A percentile compares a stretch with the other conserved stretches of the same genome.
Conservation (phyloP, 441 rosid species). For the Populus hybrid region DNA sequence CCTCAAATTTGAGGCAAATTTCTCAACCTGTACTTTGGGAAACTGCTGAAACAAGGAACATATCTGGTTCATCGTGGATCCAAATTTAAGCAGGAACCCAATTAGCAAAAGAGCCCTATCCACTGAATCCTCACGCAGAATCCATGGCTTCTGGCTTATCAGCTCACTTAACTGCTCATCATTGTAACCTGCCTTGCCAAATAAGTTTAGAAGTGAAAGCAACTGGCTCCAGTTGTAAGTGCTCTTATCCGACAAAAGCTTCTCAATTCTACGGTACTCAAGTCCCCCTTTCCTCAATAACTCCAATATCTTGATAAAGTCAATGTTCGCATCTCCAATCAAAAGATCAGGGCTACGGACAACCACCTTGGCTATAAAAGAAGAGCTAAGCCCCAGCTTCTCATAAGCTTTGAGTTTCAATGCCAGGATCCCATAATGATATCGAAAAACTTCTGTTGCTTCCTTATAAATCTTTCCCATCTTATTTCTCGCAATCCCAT, state of each 20-base stretch:
- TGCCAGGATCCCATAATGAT: conserved; percentile 45
- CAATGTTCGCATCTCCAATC: conserved; percentile 43
- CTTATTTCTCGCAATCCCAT: conserved; percentile 50
- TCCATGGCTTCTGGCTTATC: conserved; percentile 45
- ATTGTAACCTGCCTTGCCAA: conserved; percentile 31
- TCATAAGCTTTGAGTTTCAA: conserved; percentile 59
- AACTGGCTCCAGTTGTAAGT: conserved; percentile 52
- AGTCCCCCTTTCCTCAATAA: conserved; percentile 46
- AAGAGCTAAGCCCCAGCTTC: conserved; percentile 49
- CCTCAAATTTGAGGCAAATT: conserved; percentile 55
- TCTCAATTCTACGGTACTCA: conserved; percentile 42
- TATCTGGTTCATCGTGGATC: conserved; percentile 40
- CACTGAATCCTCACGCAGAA: conserved; percentile 63
- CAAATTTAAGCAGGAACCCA: conserved; percentile 56
- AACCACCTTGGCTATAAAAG: conserved; percentile 43
- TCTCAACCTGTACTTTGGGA: conserved; percentile 34
- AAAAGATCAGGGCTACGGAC: conserved; percentile 53
- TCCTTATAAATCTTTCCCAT: conserved; percentile 63
- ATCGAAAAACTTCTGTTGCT: conserved; percentile 52
- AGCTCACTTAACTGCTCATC: conserved; percentile 36
- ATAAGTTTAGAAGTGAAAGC: conserved; percentile 42
- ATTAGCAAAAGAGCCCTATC: conserved; percentile 37
- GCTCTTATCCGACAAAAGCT: conserved; percentile 36
- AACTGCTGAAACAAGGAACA: conserved; percentile 44
- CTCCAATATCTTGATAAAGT: conserved; percentile 43